Evolutionary conservation across 257 asterid genomes (phyloP).

Genomic region (Orobanche coerulescens): DNA sequence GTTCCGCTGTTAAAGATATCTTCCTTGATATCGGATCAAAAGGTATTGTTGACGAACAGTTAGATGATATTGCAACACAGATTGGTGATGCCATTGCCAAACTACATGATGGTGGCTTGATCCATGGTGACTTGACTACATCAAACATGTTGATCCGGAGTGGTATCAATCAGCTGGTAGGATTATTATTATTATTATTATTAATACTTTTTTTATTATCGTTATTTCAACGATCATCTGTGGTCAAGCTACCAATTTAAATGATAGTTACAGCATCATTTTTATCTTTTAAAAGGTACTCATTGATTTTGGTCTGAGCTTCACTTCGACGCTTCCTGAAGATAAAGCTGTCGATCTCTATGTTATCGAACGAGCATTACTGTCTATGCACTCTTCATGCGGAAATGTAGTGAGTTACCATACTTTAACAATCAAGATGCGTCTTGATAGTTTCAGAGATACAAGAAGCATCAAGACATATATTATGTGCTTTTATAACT

Average conservation of each 20-base stretch:
- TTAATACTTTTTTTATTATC: not conserved
- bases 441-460: not conserved
- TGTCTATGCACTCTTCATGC: conserved; percentile 94
- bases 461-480: not conserved
- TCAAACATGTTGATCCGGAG: conserved; percentile 71
- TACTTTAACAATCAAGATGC: conserved; percentile 9
- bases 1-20: conserved; percentile 71
- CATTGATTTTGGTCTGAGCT: conserved; percentile 94
- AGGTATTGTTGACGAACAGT: conserved; percentile 56
- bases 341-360: conserved; percentile 95
- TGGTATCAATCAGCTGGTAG: conserved; percentile 68
- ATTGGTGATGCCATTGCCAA: conserved; percentile 80
- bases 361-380: conserved; percentile 92
- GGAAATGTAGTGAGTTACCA: conserved; percentile 73
- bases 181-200: not conserved
- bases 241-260: not conserved
- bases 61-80: conserved; percentile 72
- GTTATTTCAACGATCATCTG: no score
- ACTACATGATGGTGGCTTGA: conserved; percentile 84
- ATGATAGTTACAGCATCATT: not conserved
- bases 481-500: not conserved
- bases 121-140: conserved; percentile 97
- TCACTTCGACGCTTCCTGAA: conserved; percentile 87
- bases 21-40: conserved; percentile 63
- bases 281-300: conserved; percentile 45